Evolutionary conservation across 495 filamentous ascomycete genomes (phyloP), one percentile per base, ranked within the genome.

Genomic region (Venustampulla echinocandica): DNA sequence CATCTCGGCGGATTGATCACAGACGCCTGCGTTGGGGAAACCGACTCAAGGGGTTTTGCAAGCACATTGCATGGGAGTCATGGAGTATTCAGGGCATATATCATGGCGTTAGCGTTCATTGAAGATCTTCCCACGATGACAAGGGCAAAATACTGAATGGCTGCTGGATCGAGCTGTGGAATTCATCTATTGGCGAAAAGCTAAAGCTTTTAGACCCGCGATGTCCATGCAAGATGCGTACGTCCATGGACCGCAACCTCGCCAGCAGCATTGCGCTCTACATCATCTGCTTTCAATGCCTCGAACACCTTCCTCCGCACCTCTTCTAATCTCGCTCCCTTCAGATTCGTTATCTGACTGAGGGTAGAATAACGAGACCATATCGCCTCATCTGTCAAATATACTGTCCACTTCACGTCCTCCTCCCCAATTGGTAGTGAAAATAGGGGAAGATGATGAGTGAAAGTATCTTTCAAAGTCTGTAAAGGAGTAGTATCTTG

Each of bases 1-100:
- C 56, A 87, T 87, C 49, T 82, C 82, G 0, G 80, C 82, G 27
- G 82, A 83, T 61, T 78, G 38, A n/a, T n/a, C n/a, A n/a, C n/a
- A n/a, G n/a, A n/a, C n/a, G n/a, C n/a, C n/a, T n/a, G n/a, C n/a
- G n/a, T n/a, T n/a, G n/a, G n/a, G n/a, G n/a, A n/a, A n/a, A n/a
- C n/a, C n/a, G n/a, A n/a, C n/a, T n/a, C n/a, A n/a, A n/a, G n/a
- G n/a, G n/a, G n/a, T n/a, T n/a, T n/a, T n/a, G n/a, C n/a, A n/a
- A n/a, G n/a, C n/a, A n/a, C n/a, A n/a, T n/a, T n/a, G n/a, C n/a
- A n/a, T 30, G 27, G 46, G 49, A 49, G 46, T 42, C 9, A 42
- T 21, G 38, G 46, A 14, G 22, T 30, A 14, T 9, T 23, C 4
- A 15, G 4, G 36, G 35, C 45, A 28, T 40, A 40, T 47, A 17